Conservation (phyloP, 2,329 filamentous ascomycete genomes). For the Bipolaris zeicola region DNA sequence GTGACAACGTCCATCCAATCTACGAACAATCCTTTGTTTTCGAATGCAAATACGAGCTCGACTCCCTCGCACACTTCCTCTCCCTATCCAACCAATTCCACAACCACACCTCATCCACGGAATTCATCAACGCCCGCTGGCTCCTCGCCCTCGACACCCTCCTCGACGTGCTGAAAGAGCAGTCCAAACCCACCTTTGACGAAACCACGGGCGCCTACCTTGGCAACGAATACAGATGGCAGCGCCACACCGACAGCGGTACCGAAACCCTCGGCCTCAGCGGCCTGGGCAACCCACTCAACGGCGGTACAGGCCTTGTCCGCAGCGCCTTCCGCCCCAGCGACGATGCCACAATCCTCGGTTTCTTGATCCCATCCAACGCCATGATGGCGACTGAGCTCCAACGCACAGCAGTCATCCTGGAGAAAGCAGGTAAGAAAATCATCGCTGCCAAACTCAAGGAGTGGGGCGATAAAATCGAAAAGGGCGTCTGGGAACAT, state of each 20-base stretch:
- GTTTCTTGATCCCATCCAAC: conserved; percentile 94
- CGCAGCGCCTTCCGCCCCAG: conserved; percentile 93
- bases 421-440: conserved; percentile 65
- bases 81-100: conserved; percentile 85
- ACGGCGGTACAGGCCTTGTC: conserved; percentile 80
- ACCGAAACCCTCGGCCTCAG: conserved; percentile 87
- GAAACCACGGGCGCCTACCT: conserved; percentile 66
- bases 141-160: conserved; percentile 76
- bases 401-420: conserved; percentile 71
- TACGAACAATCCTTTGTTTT: conserved; percentile 89
- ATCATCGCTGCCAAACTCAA: conserved; percentile 57
- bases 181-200: conserved; percentile 82
- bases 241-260: conserved; percentile 75
- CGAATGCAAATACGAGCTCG: conserved; percentile 98
- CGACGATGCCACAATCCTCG: conserved; percentile 92
- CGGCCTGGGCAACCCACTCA: conserved; percentile 90
- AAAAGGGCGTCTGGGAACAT: conserved; percentile 80
- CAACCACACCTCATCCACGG: conserved; percentile 74
- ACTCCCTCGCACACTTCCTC: conserved; percentile 91
- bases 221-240: conserved; percentile 85
- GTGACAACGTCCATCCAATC: conserved; percentile 80
- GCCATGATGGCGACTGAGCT: conserved; percentile 95
- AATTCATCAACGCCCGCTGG: conserved; percentile 82
- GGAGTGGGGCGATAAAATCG: conserved; percentile 68
- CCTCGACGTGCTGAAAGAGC: conserved; percentile 74